These are phyloP conservation scores for Rossbeevera mucosa DNA, from an alignment of 768 basidiomycete species.

Conservation along the genomic window DNA sequence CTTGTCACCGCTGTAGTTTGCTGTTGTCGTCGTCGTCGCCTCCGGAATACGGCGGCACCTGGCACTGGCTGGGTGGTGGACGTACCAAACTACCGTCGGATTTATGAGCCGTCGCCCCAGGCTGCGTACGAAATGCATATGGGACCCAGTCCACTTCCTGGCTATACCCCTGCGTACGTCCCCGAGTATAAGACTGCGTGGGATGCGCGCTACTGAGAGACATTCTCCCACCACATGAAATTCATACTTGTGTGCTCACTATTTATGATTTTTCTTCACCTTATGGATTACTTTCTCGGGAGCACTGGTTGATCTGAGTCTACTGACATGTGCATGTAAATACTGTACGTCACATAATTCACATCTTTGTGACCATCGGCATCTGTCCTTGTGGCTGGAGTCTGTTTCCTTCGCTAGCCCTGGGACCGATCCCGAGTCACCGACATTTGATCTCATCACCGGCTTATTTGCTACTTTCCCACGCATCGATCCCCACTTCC, in stretches of 20 bases:
- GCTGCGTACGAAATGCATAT: slow-evolving; percentile 27
- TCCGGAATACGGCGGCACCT: slow-evolving; percentile 1
- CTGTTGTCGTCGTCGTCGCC: slow-evolving; percentile 13
- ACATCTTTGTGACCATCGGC: neutral
- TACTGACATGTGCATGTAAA: neutral
- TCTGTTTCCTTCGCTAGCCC: no score
- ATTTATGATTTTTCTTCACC: neutral
- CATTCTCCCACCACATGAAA: neutral
- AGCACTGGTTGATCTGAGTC: neutral
- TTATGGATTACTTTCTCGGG: neutral
- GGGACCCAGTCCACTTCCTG: slow-evolving; percentile 8
- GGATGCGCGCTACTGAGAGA: slow-evolving; percentile 14
- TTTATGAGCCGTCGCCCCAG: slow-evolving; percentile 27
- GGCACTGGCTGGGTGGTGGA: slow-evolving; percentile 4
- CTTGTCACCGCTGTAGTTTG: neutral
- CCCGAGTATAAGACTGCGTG: slow-evolving; percentile 24
- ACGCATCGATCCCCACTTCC: no score
- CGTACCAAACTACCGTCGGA: slow-evolving; percentile 16
- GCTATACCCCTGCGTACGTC: slow-evolving; percentile 11
- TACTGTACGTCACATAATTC: neutral
- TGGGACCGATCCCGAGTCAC: no score
- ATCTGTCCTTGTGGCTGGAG: no score
- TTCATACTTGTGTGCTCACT: neutral
- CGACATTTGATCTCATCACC: no score
- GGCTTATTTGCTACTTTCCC: no score